These are phyloP conservation scores for Earliella scabrosa DNA, from an alignment of 1,284 basidiomycete species.

Conservation along the genomic window DNA sequence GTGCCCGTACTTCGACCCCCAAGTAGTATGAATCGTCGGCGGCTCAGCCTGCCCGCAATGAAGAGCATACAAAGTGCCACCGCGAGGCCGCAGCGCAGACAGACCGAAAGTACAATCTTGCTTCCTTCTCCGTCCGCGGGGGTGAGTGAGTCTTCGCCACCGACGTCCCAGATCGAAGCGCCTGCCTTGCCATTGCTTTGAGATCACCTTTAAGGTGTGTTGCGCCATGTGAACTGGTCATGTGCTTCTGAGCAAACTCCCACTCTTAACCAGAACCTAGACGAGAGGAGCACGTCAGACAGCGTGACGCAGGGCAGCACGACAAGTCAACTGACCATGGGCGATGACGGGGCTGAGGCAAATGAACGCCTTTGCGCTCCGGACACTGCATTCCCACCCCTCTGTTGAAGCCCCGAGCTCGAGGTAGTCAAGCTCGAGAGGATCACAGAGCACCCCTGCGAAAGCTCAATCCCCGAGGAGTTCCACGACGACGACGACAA, in stretches of 20 bases:
- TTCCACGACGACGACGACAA: constrained; percentile 14
- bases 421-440: constrained; percentile 11
- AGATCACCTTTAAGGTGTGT: neutral
- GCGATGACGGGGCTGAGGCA: too few relatives aligned
- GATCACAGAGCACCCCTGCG: neutral
- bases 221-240: too few relatives aligned
- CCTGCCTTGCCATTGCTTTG: neutral
- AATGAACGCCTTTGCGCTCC: too few relatives aligned
- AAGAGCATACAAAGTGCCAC: neutral
- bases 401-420: neutral
- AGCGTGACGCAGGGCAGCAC: too few relatives aligned
- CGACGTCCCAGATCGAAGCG: neutral
- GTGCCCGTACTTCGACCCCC: constrained; percentile 3
- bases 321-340: too few relatives aligned
- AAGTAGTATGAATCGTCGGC: neutral
- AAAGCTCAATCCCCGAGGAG: constrained; percentile 4
- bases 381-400: neutral
- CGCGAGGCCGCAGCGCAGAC: neutral
- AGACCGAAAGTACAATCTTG: neutral
- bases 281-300: too few relatives aligned
- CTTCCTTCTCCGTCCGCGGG: neutral
- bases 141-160: neutral
- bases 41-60: constrained; percentile 2
- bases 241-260: neutral
- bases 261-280: neutral